Percentiles rank a stretch among this genome's conserved stretches.
phyloP scores from a whole-genome alignment of 345 rosid genomes.

The Eucalyptus sp. region DNA sequence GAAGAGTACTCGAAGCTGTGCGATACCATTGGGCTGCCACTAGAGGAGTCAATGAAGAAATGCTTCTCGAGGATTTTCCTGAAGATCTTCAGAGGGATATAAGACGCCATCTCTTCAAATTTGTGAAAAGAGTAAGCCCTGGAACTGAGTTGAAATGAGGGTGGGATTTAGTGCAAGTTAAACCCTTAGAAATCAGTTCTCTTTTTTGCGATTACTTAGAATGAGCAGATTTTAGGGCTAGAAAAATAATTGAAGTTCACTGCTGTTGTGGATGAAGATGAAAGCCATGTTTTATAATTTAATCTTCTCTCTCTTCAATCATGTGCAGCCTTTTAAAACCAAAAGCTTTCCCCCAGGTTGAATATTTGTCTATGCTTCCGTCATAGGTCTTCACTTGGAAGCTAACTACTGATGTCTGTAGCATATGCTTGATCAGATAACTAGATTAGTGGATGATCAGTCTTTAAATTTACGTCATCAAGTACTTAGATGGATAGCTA shows the following conservation, averaged over 20 bases:
- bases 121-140: slow-evolving; percentile 53
- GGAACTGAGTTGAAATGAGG: background rate
- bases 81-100: slow-evolving; percentile 87
- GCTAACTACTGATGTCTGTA: background rate
- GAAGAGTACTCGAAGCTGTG: slow-evolving; percentile 79
- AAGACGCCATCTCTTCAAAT: slow-evolving; percentile 74
- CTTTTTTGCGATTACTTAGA: background rate
- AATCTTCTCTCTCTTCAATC: background rate
- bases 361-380: background rate
- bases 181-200: background rate
- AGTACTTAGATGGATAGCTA: background rate
- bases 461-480: background rate
- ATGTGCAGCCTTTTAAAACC: background rate
- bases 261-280: background rate
- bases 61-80: slow-evolving; percentile 63
- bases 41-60: slow-evolving; percentile 72
- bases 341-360: background rate
- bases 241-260: background rate
- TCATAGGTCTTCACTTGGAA: background rate
- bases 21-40: slow-evolving; percentile 81
- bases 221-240: background rate
- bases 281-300: background rate
- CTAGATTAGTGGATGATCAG: background rate
- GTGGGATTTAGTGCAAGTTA: background rate
- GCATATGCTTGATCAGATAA: background rate